Base-by-base conservation (phyloP, 495 filamentous ascomycete genomes). In the Lichenothelia convexa region DNA sequence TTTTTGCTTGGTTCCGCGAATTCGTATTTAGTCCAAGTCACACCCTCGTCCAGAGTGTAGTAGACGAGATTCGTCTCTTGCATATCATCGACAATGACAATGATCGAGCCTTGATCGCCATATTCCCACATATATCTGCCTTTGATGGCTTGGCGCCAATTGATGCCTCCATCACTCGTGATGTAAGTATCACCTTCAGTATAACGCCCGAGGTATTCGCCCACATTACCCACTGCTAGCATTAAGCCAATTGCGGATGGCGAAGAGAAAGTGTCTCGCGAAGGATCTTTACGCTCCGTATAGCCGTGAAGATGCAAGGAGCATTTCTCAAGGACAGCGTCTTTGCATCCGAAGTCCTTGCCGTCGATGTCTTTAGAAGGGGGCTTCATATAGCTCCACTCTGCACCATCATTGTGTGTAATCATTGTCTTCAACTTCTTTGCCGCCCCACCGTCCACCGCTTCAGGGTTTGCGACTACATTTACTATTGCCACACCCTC, bases 251-350 rank as follows among this genome's bases (percentile, higher is more conserved):
- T 73, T 16, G 89, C 91, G 21, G 82, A 83, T 17, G 73, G 66
- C 11, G 85, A 93, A 12, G 83, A 86, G 51, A 78, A 93, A 0
- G 78, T 89, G 51, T 91, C 76, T 17, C 75, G 58, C n/a, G n/a
- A n/a, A 33, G 67, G 70, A 48, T 93, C 80, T 33, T 45, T 56
- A 42, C 89, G 78, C 49, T 95, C 86, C 0, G 91, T 94, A 50
- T 92, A 99, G 29, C 84, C 78, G 55, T 95, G 91, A 16, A 99
- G 64, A 56, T 99, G 81, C 29, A 99, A 65, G 12, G 83, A 78
- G 50, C 89, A 97, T 29, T 71, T 61, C 16, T 75, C 61, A 20
- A 65, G 56, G 30, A 58, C 53, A 11, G 47, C 45, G 22, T 65
- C 66, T 16, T 64, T 61, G 63, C 89, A 95, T 5, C 61, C 55